phyloP scores from a whole-genome alignment of 164 flowering plant species.

The Chimonanthus salicifolius region DNA sequence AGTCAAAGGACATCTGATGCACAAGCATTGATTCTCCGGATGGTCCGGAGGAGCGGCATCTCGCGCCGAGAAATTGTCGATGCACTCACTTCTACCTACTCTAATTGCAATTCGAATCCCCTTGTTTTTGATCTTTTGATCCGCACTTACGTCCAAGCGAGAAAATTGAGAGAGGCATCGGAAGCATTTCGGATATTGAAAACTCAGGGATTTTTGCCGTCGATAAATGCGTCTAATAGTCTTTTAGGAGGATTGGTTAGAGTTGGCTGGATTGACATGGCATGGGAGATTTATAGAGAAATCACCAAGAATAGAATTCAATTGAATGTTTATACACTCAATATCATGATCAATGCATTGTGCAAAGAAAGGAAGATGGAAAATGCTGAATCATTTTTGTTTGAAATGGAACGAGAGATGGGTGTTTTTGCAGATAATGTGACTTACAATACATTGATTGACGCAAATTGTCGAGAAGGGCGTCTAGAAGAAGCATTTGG shows the following conservation, averaged over 20 bases:
- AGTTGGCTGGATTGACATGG: constrained; percentile 75
- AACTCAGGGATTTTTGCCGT: constrained; percentile 40
- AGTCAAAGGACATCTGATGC: constrained; percentile 61
- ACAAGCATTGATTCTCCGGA: constrained; percentile 63
- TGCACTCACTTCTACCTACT: constrained; percentile 36
- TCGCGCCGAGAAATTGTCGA: constrained; percentile 57
- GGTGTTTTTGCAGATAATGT: constrained; percentile 64
- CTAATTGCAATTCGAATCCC: constrained; percentile 35
- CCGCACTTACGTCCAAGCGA: constrained; percentile 83
- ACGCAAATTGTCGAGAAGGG: constrained; percentile 56
- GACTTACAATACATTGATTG: constrained; percentile 70
- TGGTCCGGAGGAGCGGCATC: constrained; percentile 73
- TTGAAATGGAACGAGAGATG: constrained; percentile 51
- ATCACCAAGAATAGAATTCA: constrained; percentile 33
- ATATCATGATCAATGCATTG: constrained; percentile 79
- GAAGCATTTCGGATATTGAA: constrained; percentile 56
- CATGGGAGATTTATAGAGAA: constrained; percentile 61
- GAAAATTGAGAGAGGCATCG: constrained; percentile 61
- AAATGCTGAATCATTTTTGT: constrained; percentile 32
- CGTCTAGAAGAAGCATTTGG: constrained; percentile 53
- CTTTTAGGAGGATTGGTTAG: constrained; percentile 80
- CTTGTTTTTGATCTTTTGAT: constrained; percentile 69
- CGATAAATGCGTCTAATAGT: constrained; percentile 76
- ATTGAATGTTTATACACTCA: constrained; percentile 71
- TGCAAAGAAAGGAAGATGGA: constrained; percentile 62